Conservation (phyloP, 2,329 filamentous ascomycete genomes). For the Lecanoromycetidae sp. region DNA sequence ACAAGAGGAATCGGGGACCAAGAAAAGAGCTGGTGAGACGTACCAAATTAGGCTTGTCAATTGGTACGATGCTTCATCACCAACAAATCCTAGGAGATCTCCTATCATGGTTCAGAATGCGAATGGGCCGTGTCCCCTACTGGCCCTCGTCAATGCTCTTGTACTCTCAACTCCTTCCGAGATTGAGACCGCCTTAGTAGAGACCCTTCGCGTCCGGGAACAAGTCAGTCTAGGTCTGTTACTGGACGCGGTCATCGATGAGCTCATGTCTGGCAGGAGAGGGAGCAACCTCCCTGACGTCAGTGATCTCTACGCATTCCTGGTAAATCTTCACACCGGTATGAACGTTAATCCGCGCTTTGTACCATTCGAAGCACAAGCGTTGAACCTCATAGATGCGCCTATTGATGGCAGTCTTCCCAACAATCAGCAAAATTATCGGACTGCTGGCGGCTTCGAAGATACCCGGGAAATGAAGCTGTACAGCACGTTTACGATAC, state of each 20-base stretch:
- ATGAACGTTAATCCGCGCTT: constrained; percentile 98
- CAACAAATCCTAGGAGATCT: constrained; percentile 27
- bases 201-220: constrained; percentile 66
- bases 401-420: constrained; percentile 20
- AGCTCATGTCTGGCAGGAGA: constrained; percentile 68
- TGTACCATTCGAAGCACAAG: constrained; percentile 44
- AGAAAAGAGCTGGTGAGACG: constrained; percentile 52
- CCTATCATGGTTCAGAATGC: constrained; percentile 51
- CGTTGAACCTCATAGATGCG: constrained; percentile 27
- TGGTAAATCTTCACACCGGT: constrained; percentile 80
- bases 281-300: constrained; percentile 68
- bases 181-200: constrained; percentile 57
- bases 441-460: constrained; percentile 63
- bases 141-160: constrained; percentile 86
- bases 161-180: constrained; percentile 66
- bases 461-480: constrained; percentile 78
- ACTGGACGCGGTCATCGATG: constrained; percentile 82
- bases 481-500: constrained; percentile 79
- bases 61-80: constrained; percentile 56
- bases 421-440: constrained; percentile 6
- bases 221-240: constrained; percentile 77
- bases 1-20: neutral
- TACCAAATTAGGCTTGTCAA: constrained; percentile 88
- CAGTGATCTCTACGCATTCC: constrained; percentile 72
- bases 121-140: constrained; percentile 85